Evolutionary conservation across 345 rosid species (phyloP).

Genomic region (Citrus mangshanensis): DNA sequence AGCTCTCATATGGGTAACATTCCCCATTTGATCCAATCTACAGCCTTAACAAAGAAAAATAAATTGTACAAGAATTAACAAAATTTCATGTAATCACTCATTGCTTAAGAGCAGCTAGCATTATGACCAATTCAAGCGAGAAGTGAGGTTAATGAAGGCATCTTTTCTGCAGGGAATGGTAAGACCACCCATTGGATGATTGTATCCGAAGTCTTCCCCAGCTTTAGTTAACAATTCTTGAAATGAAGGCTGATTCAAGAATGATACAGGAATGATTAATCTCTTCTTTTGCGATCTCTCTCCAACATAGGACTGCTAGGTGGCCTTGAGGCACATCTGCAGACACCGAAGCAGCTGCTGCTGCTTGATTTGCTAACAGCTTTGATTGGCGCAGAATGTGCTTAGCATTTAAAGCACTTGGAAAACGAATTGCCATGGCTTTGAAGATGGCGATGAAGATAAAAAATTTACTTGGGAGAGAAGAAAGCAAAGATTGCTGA

Average conservation of each 20-base stretch:
- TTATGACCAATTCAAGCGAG: conserved; percentile 11
- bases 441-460: too few relatives aligned
- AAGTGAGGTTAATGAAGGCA: conserved; percentile 30
- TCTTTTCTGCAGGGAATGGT: too few relatives aligned
- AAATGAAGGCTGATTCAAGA: conserved; percentile 35
- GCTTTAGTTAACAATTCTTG: conserved; percentile 9
- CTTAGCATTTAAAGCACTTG: too few relatives aligned
- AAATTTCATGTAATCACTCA: background rate
- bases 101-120: too few relatives aligned
- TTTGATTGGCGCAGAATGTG: too few relatives aligned
- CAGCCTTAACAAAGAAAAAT: background rate
- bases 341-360: background rate
- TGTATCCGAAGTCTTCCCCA: conserved; percentile 47
- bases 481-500: too few relatives aligned
- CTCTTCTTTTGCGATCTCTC: conserved; percentile 29
- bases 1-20: background rate
- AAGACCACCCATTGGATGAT: conserved; percentile 38
- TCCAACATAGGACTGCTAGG: conserved; percentile 38
- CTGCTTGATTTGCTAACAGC: too few relatives aligned
- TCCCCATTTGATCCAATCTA: background rate
- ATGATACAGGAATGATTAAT: conserved; percentile 28
- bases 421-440: too few relatives aligned
- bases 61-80: background rate
- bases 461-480: too few relatives aligned
- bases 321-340: conserved; percentile 31